Conservation (phyloP, 305 asterid genomes). For the Rubia tinctorum region DNA sequence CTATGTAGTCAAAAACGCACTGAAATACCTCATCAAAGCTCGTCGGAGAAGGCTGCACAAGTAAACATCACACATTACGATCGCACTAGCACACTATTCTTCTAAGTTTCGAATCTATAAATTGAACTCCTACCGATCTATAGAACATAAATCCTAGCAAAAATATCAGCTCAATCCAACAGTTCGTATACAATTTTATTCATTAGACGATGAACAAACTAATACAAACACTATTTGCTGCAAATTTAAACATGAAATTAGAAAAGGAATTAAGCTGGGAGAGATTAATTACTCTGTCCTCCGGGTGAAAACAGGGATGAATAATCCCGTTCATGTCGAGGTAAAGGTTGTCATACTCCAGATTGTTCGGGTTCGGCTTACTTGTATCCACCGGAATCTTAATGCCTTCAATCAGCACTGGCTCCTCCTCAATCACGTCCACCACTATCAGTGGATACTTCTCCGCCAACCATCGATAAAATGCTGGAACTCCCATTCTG, state of each 20-base stretch:
- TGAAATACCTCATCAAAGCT: constrained; percentile 93
- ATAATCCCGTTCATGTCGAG: constrained; percentile 94
- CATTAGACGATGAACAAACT: neutral
- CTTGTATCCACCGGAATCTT: constrained; percentile 88
- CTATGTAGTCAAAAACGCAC: constrained; percentile 95
- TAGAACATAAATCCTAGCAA: neutral
- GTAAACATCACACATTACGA: constrained; percentile 20
- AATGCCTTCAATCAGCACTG: constrained; percentile 66
- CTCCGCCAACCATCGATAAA: constrained; percentile 98
- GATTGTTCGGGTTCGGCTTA: constrained; percentile 73
- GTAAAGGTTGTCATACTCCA: constrained; percentile 84
- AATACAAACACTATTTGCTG: neutral
- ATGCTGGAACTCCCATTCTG: constrained; percentile 97
- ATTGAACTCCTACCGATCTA: neutral
- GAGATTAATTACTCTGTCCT: constrained; percentile 63
- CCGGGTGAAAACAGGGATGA: constrained; percentile 98
- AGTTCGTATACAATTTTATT: neutral
- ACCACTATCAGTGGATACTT: constrained; percentile 84
- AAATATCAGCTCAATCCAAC: neutral
- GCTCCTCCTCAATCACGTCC: constrained; percentile 81
- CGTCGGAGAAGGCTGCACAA: constrained; percentile 94
- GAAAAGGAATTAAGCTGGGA: neutral
- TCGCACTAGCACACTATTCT: neutral
- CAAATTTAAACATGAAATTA: neutral
- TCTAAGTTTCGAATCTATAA: too few relatives aligned